Evolutionary conservation across 2,329 filamentous ascomycete species (phyloP), one percentile per base, ranked within the genome.

Genomic region (Penicillium sp.): DNA sequence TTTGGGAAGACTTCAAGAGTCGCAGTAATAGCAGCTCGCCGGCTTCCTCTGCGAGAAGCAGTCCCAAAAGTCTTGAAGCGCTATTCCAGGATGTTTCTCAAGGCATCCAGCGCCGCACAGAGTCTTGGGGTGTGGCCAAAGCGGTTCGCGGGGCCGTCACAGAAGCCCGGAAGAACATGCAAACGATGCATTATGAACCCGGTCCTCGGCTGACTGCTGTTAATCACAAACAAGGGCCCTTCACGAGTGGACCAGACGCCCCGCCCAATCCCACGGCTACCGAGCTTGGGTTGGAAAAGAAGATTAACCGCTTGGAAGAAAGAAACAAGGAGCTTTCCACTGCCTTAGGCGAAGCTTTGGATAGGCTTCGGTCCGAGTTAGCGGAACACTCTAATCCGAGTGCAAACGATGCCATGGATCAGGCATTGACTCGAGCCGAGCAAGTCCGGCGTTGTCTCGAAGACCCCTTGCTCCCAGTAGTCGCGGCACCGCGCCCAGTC

Each of bases 51-150:
- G 69, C 67, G 5, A 65, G 73, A 51, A 73, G 61, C 53, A 76
- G 65, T 54, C 72, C 68, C 15, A 76, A 73, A 50, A 74, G 76
- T 12, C 67, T 80, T 1, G 78, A 81, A 58, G 65, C 70, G 2
- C 64, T 80, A 25, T 74, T 81, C 26, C 76, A 79, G 55, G 78
- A 80, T 59, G 77, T 80, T 27, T 78, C 78, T 1, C 75, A 77
- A 54, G 76, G 76, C 12, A 69, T 81, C 6, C 77, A 80, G 55
- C 75, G 72, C 42, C 76, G 77, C 6, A 77, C 78, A 8, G 78
- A 81, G 61, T 67, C 72, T 4, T 81, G 78, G 78, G 77, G 76
- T 5, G 77, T 81, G 25, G 73, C 77, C 11, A 80, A 78, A 60
- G 77, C 74, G 40, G 75, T 81, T 14, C 75, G 77, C 54, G 78